Percentiles rank a stretch among this genome's conserved stretches.
These are phyloP conservation scores for Fagopyrum esculentum DNA, from an alignment of 148 eudicot species.

Conservation along the genomic window DNA sequence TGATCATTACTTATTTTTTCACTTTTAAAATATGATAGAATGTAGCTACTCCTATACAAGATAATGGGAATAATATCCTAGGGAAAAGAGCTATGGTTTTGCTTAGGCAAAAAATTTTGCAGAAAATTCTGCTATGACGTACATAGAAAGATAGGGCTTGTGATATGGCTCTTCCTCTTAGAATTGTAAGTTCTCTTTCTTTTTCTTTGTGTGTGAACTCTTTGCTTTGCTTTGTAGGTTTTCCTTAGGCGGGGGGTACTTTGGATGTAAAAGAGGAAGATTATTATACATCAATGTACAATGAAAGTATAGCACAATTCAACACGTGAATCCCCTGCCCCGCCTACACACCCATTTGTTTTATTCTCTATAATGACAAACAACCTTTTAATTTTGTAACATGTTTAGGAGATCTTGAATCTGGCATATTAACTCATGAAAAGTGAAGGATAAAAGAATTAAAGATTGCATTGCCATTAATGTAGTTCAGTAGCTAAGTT, in stretches of 20 bases:
- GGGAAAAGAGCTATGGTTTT: slow-evolving; percentile 78
- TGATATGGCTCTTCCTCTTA: slow-evolving; percentile 93
- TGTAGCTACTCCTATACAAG: slow-evolving; percentile 66
- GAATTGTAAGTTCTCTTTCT: slow-evolving; percentile 47
- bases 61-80: slow-evolving; percentile 30
- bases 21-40: slow-evolving; percentile 27
- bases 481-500: neutral
- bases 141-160: slow-evolving; percentile 87
- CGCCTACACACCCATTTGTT: neutral
- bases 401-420: neutral
- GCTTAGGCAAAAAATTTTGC: slow-evolving; percentile 71
- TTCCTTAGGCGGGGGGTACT: slow-evolving; percentile 59
- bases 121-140: slow-evolving; percentile 65
- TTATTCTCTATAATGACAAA: neutral
- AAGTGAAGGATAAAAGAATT: neutral
- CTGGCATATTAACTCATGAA: neutral
- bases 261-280: slow-evolving; percentile 84
- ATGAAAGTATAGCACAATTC: slow-evolving; percentile 72
- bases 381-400: neutral
- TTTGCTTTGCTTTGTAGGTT: slow-evolving; percentile 31
- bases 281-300: slow-evolving; percentile 74
- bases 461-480: neutral
- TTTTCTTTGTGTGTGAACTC: neutral
- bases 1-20: slow-evolving; percentile 1
- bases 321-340: slow-evolving; percentile 41